Percentiles rank a stretch among this genome's conserved stretches.
phyloP scores from a whole-genome alignment of 139 green algal genomes.

The Asterochloris sp. region DNA sequence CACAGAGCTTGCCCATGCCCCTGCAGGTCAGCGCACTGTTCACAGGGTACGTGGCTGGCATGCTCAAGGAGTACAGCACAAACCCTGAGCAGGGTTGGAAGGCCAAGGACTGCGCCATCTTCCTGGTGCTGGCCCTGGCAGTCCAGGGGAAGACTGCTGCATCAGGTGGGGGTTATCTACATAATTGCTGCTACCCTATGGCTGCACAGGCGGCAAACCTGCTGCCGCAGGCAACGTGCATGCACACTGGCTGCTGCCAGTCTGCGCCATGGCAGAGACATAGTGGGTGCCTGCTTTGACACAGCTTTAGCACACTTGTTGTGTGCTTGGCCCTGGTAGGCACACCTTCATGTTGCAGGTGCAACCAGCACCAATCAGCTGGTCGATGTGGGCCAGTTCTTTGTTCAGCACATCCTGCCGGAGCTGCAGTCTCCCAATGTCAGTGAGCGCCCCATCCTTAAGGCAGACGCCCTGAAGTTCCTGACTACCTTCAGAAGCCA shows the following conservation, averaged over 20 bases:
- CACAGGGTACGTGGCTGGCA: constrained; percentile 66
- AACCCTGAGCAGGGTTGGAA: constrained; percentile 42
- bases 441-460: constrained; percentile 77
- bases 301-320: no score
- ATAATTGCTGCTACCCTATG: no score
- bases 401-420: constrained; percentile 70
- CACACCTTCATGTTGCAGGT: constrained; percentile 16
- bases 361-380: constrained; percentile 87
- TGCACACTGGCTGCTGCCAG: no score
- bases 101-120: constrained; percentile 95
- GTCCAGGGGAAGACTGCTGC: constrained; percentile 79
- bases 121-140: constrained; percentile 91
- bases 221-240: no score
- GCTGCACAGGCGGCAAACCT: no score
- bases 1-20: no score
- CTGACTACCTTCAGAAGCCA: constrained; percentile 87
- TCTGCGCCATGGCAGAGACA: no score
- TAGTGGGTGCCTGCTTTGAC: no score
- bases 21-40: constrained; percentile 75
- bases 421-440: constrained; percentile 70
- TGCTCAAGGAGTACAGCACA: constrained; percentile 70
- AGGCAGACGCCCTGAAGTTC: constrained; percentile 96
- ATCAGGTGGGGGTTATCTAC: constrained; percentile 20
- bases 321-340: no score
- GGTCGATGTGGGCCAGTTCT: constrained; percentile 91